Percentiles rank a stretch among this genome's conserved stretches.
These are phyloP conservation scores for Trichoderma endophyticum DNA, from an alignment of 2,329 filamentous ascomycete species.

Conservation along the genomic window DNA sequence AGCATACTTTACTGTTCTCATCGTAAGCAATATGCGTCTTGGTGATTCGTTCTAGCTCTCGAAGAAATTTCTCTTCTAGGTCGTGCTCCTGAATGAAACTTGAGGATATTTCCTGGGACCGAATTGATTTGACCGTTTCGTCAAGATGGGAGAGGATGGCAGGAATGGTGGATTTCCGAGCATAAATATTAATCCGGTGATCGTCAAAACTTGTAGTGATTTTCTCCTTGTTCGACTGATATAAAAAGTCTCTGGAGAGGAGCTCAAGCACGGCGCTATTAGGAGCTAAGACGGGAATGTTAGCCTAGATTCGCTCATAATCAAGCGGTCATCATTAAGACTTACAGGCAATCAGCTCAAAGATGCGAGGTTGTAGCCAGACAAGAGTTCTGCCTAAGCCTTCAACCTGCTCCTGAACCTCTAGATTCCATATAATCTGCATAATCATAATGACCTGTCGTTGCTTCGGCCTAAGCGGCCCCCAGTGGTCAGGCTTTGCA, in stretches of 20 bases:
- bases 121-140: slow-evolving; percentile 28
- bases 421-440: slow-evolving; percentile 49
- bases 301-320: neutral
- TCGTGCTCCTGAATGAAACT: slow-evolving; percentile 21
- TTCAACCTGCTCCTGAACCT: slow-evolving; percentile 44
- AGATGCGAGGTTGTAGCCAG: slow-evolving; percentile 39
- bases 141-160: slow-evolving; percentile 38
- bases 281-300: neutral
- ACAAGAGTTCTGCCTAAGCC: slow-evolving; percentile 42
- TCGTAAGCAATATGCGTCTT: slow-evolving; percentile 30
- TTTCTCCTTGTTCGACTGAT: slow-evolving; percentile 32
- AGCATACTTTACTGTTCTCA: slow-evolving; percentile 24
- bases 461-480: slow-evolving; percentile 36
- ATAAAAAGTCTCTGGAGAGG: slow-evolving; percentile 30
- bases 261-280: slow-evolving; percentile 16
- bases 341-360: slow-evolving; percentile 46
- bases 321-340: slow-evolving; percentile 8
- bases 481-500: slow-evolving; percentile 22
- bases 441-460: slow-evolving; percentile 43
- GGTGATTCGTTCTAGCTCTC: slow-evolving; percentile 34
- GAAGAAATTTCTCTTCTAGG: slow-evolving; percentile 25
- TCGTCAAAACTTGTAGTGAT: slow-evolving; percentile 25
- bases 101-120: slow-evolving; percentile 28
- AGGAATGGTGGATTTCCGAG: slow-evolving; percentile 30
- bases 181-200: slow-evolving; percentile 30